Conservation (phyloP, 768 basidiomycete species). For the Phlegmacium glaucopus region DNA sequence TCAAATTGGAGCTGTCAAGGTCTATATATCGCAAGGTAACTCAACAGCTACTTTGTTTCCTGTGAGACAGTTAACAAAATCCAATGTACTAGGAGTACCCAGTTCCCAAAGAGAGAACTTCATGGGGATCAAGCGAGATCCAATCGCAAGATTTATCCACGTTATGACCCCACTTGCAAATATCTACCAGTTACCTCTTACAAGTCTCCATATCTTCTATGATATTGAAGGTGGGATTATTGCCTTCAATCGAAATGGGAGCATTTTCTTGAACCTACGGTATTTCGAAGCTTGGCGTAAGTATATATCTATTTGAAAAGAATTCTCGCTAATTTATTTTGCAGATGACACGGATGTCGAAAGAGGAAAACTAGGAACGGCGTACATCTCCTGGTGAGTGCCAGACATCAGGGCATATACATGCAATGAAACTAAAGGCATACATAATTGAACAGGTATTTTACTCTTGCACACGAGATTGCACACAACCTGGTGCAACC, state of each 20-base stretch:
- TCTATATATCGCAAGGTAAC: conserved; percentile 62
- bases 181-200: conserved; percentile 71
- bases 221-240: conserved; percentile 79
- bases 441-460: conserved; percentile 55
- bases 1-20: conserved; percentile 56
- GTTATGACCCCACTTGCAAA: conserved; percentile 62
- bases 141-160: conserved; percentile 69
- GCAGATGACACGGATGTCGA: conserved; percentile 71
- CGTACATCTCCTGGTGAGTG: conserved; percentile 79
- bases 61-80: background rate
- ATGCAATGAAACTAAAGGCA: background rate
- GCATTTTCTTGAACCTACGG: conserved; percentile 84
- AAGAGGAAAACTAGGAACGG: conserved; percentile 48
- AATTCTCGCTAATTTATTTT: background rate
- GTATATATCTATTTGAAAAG: conserved; percentile 24
- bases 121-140: conserved; percentile 49
- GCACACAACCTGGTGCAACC: conserved; percentile 86
- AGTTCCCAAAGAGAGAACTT: conserved; percentile 39
- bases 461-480: conserved; percentile 89
- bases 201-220: conserved; percentile 83
- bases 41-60: too few species aligned
- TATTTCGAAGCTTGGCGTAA: conserved; percentile 87
- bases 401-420: background rate
- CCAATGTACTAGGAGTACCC: conserved; percentile 51
- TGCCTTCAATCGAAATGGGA: conserved; percentile 90